Base-by-base conservation (phyloP, 108 stramenopile species). In the Cylindrotheca closterium region DNA sequence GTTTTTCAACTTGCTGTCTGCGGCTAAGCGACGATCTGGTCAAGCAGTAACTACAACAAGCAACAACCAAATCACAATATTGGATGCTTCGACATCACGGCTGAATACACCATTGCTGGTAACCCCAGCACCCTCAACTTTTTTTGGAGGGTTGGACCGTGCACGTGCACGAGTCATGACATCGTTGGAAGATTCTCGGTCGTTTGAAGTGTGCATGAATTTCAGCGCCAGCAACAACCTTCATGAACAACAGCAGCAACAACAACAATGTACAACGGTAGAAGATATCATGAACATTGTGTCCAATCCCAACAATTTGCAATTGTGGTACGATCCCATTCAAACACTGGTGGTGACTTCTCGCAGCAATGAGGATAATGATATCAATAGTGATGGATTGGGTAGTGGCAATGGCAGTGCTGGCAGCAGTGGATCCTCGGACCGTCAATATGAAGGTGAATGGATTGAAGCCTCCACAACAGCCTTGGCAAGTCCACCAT, bases 391-490 rank as follows among this genome's bases (percentile, higher is more conserved):
- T n/a, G n/a, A n/a, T n/a, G n/a, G n/a, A n/a, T n/a, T n/a, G n/a
- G n/a, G n/a, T n/a, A n/a, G n/a, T n/a, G 34, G 65, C 45, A 48
- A 50, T 8, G n/a, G 19, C 29, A 56, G 52, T 26, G 24, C 63
- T 48, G 25, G 33, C 18, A 32, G 22, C 12, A 57, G 54, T 10
- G 25, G 32, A 7, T 64, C 75, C 47, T 21, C 30, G 28, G 45
- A 22, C 29, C 60, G 70, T 23, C 71, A 79, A 58, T 82, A 87
- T 60, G 85, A 89, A 58, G 88, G 83, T 21, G 81, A 89, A 79
- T 89, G 88, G 88, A 79, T 89, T 53, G 85, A 86, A 62, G 82
- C 83, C 24, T 79, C 79, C 8, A 79, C 88, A 0, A 61, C 88
- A 1, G 51, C 64, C 0, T 53, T 89, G 46, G 52, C 63, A 51